Evolutionary conservation across 106 monocot species (phyloP).

Genomic region (Narthecium ossifragum): DNA sequence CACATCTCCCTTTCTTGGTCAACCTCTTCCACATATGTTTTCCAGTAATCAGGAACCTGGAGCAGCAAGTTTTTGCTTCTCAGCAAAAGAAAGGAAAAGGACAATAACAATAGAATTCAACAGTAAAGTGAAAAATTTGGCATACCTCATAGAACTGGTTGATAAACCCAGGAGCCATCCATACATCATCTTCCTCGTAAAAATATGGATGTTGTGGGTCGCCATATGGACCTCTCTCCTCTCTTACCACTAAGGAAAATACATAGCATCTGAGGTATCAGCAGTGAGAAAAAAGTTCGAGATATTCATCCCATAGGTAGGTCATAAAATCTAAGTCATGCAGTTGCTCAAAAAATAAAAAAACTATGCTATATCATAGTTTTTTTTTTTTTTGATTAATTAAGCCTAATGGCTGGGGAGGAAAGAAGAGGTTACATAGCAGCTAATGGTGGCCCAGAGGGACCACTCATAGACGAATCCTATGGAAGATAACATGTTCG

Average conservation of each 20-base stretch:
- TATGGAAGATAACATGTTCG: too few relatives aligned
- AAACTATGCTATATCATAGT: conserved; percentile 3
- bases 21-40: conserved; percentile 76
- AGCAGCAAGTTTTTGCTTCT: not conserved
- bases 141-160: conserved; percentile 80
- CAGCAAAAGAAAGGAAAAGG: not conserved
- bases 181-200: conserved; percentile 78
- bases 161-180: conserved; percentile 91
- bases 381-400: too few relatives aligned
- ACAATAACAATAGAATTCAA: not conserved
- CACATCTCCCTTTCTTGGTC: conserved; percentile 87
- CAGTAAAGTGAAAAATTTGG: not conserved
- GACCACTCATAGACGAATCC: too few relatives aligned
- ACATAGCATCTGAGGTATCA: too few relatives aligned
- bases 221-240: conserved; percentile 74
- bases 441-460: too few relatives aligned
- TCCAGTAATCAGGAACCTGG: conserved; percentile 87
- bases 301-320: too few relatives aligned
- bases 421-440: too few relatives aligned
- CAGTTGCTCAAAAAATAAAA: too few relatives aligned
- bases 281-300: too few relatives aligned
- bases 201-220: conserved; percentile 92
- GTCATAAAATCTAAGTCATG: too few relatives aligned
- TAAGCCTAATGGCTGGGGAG: too few relatives aligned
- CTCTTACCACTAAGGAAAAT: conserved; percentile 90